A percentile compares a stretch with the other conserved stretches of the same genome.
phyloP scores from a whole-genome alignment of 2,329 filamentous ascomycete species.

The Sporothrix humicola region DNA sequence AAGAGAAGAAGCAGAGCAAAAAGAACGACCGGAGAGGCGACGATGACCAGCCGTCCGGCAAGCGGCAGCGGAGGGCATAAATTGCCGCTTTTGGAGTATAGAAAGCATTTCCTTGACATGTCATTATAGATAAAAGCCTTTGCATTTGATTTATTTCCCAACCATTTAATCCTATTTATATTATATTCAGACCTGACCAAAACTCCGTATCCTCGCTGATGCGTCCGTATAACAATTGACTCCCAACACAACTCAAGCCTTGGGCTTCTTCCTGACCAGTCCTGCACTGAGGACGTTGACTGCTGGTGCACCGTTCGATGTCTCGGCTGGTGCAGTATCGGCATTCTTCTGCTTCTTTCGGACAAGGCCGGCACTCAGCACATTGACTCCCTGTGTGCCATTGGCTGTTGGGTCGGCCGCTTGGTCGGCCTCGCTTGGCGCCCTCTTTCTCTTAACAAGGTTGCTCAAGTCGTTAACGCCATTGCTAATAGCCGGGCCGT shows the following conservation, averaged over 20 bases:
- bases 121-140: constrained; percentile 10
- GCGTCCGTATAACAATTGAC: not conserved
- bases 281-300: constrained; percentile 48
- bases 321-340: constrained; percentile 35
- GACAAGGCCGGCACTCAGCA: constrained; percentile 49
- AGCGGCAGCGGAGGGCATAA: constrained; percentile 32
- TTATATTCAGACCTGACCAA: not conserved
- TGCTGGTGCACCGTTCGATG: constrained; percentile 44
- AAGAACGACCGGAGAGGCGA: constrained; percentile 16
- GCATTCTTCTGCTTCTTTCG: constrained; percentile 57
- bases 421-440: constrained; percentile 40
- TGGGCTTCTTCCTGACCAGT: constrained; percentile 62
- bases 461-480: constrained; percentile 54
- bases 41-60: constrained; percentile 29
- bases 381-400: constrained; percentile 41
- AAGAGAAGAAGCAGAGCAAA: constrained; percentile 22
- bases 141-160: not conserved
- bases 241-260: constrained; percentile 42
- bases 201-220: constrained; percentile 6
- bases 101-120: not conserved
- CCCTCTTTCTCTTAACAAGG: constrained; percentile 50
- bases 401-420: not conserved
- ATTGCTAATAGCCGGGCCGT: not conserved
- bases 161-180: not conserved
- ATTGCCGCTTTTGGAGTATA: not conserved